Conservation (phyloP, 2,329 filamentous ascomycete species). For the Onygenales sp. region DNA sequence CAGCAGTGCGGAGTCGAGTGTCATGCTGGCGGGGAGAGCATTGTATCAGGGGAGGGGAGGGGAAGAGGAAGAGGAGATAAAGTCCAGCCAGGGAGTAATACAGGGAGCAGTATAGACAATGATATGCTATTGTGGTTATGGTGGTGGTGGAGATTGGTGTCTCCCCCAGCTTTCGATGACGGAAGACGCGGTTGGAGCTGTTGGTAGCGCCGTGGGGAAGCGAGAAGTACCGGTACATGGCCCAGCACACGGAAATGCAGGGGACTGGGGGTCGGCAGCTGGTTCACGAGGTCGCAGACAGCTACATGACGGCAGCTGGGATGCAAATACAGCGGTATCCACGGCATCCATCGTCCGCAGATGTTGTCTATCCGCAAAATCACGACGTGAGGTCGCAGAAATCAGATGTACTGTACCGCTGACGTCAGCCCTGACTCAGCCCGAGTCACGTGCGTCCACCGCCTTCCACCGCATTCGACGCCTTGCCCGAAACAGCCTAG, state of each 20-base stretch:
- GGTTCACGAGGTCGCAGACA: no score
- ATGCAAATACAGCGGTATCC: no score
- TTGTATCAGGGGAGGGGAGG: neutral
- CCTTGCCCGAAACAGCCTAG: neutral
- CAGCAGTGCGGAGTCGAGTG: conserved; percentile 31
- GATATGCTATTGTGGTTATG: neutral
- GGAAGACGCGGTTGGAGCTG: conserved; percentile 1
- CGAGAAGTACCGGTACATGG: neutral
- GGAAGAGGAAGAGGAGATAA: conserved; percentile 4
- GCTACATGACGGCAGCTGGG: no score
- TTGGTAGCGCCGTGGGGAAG: neutral
- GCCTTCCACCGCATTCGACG: conserved; percentile 1
- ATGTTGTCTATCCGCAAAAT: no score
- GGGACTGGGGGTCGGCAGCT: neutral
- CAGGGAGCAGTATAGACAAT: neutral
- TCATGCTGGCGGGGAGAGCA: conserved; percentile 25
- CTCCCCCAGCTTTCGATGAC: conserved; percentile 1
- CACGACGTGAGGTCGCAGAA: no score
- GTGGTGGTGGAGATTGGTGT: neutral
- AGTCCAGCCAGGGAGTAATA: neutral
- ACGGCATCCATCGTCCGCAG: no score
- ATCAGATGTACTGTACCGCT: neutral
- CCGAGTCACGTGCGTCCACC: neutral
- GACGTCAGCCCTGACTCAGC: neutral
- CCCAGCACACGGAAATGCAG: neutral